Evolutionary conservation across 2,329 filamentous ascomycete species (phyloP).

Genomic region (Nigrospora osmanthi): DNA sequence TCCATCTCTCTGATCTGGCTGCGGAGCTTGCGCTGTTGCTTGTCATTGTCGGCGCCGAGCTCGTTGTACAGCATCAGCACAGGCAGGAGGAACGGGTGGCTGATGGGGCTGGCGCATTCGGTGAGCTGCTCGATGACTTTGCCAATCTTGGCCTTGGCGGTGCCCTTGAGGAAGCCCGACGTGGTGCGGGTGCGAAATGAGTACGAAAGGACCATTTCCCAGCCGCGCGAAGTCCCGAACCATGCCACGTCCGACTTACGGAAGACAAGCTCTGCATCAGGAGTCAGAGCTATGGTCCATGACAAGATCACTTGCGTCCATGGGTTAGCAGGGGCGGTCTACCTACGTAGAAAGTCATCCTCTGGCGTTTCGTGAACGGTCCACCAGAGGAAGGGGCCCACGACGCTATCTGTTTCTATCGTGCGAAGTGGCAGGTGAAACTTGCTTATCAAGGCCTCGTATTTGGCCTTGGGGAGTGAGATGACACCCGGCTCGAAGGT

Average conservation of each 20-base stretch:
- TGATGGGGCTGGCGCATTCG: slow-evolving; percentile 14
- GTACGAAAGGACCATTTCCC: slow-evolving; percentile 24
- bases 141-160: slow-evolving; percentile 13
- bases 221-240: slow-evolving; percentile 20
- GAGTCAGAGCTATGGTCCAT: not conserved
- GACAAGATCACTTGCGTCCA: fast-evolving
- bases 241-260: slow-evolving; percentile 24
- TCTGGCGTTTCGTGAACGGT: not conserved
- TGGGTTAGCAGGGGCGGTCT: not conserved
- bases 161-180: slow-evolving; percentile 23
- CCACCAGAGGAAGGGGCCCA: slow-evolving; percentile 4
- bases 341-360: not conserved
- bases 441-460: not conserved
- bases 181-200: slow-evolving; percentile 18
- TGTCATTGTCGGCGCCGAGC: slow-evolving; percentile 17
- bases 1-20: slow-evolving; percentile 20
- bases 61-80: slow-evolving; percentile 19
- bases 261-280: slow-evolving; percentile 21
- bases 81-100: slow-evolving; percentile 23
- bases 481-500: not conserved
- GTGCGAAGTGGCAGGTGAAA: not conserved
- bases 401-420: slow-evolving; percentile 1
- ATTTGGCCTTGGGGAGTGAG: not conserved
- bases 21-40: slow-evolving; percentile 17
- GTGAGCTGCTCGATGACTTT: slow-evolving; percentile 16